Base-by-base conservation (phyloP, 352 stramenopile species). In the Pythium graminicola region DNA sequence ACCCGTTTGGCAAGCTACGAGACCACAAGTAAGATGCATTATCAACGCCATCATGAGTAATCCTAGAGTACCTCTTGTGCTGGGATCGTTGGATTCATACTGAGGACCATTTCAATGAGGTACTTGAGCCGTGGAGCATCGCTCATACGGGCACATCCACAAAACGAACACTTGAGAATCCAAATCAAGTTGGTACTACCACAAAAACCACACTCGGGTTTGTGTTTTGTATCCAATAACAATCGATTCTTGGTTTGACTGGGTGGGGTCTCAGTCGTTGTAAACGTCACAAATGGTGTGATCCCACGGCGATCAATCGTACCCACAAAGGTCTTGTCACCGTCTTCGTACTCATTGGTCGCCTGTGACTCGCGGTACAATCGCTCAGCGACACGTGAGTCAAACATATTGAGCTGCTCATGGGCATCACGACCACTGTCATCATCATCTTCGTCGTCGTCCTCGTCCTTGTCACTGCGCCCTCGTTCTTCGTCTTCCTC, bases 21-120 rank as follows among this genome's bases (percentile, higher is more conserved):
- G n/a, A 52, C 7, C 6, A 36, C 26, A 27, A 6, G 26, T 47
- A 14, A 47, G 38, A 44, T 44, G 14, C 20, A 24, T 52, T 27
- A 31, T 31, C 33, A 10, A 33, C n/a, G n/a, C n/a, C 31, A 14
- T 7, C 40, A 47, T 16, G 20, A 32, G 24, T 20, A 8, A 24
- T 4, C n/a, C 11, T 2, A 14, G 43, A 22, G 3, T 64, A 85
- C 77, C 60, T 80, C 66, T 22, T 73, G 64, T 1, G 73, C 60
- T 7, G 70, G 72, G 26, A 92, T 85, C 24, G 55, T 54, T 4
- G 81, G 79, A 36, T 89, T 73, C 33, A 87, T 73, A 29, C 73
- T 86, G 23, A 89, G 57, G 23, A 87, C 76, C 76, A 85, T 92
- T 28, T 88, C 73, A 38, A 89, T 75, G 14, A 92, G 50, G 35